Conservation (phyloP, 352 stramenopile species). For the Peronospora belbahrii region DNA sequence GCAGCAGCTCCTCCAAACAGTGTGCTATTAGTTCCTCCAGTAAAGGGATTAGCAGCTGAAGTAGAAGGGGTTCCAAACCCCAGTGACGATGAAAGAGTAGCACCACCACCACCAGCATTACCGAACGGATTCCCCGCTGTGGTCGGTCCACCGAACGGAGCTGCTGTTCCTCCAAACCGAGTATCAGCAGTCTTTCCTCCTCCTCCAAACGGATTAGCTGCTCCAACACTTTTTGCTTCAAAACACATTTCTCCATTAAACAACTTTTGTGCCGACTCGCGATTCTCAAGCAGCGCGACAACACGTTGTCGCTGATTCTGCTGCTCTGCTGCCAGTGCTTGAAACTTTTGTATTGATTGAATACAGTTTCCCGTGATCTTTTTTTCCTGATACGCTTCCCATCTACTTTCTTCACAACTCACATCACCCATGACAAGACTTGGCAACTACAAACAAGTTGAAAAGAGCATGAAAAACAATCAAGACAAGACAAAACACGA, state of each 20-base stretch:
- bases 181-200: too few relatives aligned
- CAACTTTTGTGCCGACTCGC: conserved; percentile 40
- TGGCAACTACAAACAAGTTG: conserved; percentile 25
- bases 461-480: too few relatives aligned
- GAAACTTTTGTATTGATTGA: conserved; percentile 36
- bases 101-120: too few relatives aligned
- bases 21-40: conserved; percentile 7
- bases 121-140: too few relatives aligned
- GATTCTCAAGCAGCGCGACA: conserved; percentile 39
- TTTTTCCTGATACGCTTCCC: conserved; percentile 54
- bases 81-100: too few relatives aligned
- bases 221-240: conserved; percentile 11
- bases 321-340: conserved; percentile 34
- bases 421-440: conserved; percentile 53
- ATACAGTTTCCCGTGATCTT: conserved; percentile 34
- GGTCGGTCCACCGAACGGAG: too few relatives aligned
- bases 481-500: too few relatives aligned
- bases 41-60: too few relatives aligned
- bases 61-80: too few relatives aligned
- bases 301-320: conserved; percentile 45
- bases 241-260: conserved; percentile 45
- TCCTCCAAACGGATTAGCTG: too few relatives aligned
- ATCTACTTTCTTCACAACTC: conserved; percentile 53
- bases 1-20: conserved; percentile 15
- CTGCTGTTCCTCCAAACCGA: too few relatives aligned